Percentiles rank a stretch among this genome's conserved stretches.
These are phyloP conservation scores for Priceomyces castillae DNA, from an alignment of 805 yeast genomes.

Conservation along the genomic window DNA sequence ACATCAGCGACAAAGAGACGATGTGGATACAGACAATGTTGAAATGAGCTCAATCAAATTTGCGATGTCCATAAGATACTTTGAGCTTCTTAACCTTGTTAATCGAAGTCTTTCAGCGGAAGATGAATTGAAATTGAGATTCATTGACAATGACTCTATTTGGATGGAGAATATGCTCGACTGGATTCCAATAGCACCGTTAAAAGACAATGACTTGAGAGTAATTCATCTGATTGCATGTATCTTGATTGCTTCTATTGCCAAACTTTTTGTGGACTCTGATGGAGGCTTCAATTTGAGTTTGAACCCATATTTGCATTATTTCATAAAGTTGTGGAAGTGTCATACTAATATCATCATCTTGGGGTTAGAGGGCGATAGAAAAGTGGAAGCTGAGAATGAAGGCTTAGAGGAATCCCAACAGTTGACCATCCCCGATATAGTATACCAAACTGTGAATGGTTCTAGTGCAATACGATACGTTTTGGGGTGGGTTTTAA, in stretches of 20 bases:
- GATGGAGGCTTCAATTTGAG: conserved; percentile 33
- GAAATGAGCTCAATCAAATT: conserved; percentile 30
- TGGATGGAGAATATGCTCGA: conserved; percentile 20
- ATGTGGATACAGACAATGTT: conserved; percentile 3
- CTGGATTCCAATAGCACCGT: conserved; percentile 29
- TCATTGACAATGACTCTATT: conserved; percentile 37
- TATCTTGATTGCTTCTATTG: conserved; percentile 30
- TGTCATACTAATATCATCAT: conserved; percentile 57
- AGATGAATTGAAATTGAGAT: conserved; percentile 41
- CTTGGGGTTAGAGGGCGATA: conserved; percentile 54
- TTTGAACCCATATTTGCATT: conserved; percentile 60
- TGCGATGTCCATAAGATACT: conserved; percentile 34
- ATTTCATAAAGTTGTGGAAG: conserved; percentile 63
- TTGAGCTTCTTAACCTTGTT: conserved; percentile 36
- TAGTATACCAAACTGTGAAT: conserved; percentile 39
- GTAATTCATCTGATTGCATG: conserved; percentile 30
- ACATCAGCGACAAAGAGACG: conserved; percentile 5
- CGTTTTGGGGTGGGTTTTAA: conserved; percentile 58
- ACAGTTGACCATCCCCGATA: conserved; percentile 29
- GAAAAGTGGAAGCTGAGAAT: conserved; percentile 31
- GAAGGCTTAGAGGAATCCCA: conserved; percentile 18
- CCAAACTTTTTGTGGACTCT: conserved; percentile 28
- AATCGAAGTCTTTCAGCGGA: conserved; percentile 36
- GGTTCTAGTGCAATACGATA: conserved; percentile 66
- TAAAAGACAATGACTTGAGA: conserved; percentile 20